Conservation (phyloP, 306 rosid species). For the Rubus idaeus region DNA sequence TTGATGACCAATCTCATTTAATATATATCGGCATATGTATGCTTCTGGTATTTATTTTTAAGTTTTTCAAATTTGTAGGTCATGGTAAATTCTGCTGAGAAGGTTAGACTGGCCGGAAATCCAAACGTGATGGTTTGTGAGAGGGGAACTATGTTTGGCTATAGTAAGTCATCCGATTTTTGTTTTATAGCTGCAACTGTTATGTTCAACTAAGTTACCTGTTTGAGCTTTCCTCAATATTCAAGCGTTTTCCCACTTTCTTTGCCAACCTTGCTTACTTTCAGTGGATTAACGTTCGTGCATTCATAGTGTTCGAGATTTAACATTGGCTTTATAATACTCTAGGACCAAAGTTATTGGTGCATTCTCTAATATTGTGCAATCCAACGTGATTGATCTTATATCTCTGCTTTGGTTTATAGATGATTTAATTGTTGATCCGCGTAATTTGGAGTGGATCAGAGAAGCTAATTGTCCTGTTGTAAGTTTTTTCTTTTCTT, state of each 20-base stretch:
- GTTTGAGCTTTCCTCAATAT: conserved; percentile 14
- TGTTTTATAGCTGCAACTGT: conserved; percentile 17
- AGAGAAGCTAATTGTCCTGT: conserved; percentile 92
- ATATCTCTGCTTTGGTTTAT: conserved; percentile 19
- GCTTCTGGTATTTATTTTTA: conserved; percentile 20
- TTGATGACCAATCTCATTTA: not conserved
- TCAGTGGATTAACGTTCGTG: not conserved
- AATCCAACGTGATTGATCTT: conserved; percentile 18
- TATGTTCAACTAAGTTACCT: conserved; percentile 3
- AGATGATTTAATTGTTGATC: conserved; percentile 98
- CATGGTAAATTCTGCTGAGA: conserved; percentile 88
- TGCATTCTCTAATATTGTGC: not conserved
- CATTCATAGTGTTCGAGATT: not conserved
- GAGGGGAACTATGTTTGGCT: conserved; percentile 98
- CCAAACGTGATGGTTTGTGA: conserved; percentile 97
- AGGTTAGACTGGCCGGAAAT: conserved; percentile 91
- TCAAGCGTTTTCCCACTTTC: conserved; percentile 19
- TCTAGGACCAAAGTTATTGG: not conserved
- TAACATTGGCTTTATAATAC: not conserved
- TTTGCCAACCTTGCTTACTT: not conserved
- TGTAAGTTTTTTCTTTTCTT: conserved; percentile 52
- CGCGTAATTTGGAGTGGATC: conserved; percentile 87
- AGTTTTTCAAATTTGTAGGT: conserved; percentile 50
- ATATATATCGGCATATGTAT: not conserved
- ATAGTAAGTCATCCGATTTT: conserved; percentile 67